Conservation (phyloP, 169 alveolate genomes). For the Eimeria sp. region DNA sequence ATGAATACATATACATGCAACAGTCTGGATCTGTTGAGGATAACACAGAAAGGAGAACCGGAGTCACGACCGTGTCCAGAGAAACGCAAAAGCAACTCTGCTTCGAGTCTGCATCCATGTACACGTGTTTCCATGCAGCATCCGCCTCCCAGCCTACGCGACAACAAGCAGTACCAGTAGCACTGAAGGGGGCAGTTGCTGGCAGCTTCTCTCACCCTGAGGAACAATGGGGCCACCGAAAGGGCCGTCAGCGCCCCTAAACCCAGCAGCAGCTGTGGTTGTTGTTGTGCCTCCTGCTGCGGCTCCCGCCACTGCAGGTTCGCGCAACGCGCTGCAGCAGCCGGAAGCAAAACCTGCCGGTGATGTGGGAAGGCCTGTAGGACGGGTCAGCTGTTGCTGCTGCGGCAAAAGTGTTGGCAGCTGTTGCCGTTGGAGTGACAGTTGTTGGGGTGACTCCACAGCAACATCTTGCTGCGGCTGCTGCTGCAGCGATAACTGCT, state of each 20-base stretch:
- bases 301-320: background rate
- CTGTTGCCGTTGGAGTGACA: constrained; percentile 39
- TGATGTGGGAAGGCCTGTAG: background rate
- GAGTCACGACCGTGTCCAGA: background rate
- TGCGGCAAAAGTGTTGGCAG: constrained; percentile 41
- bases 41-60: background rate
- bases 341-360: constrained; percentile 27
- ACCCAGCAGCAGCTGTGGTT: constrained; percentile 38
- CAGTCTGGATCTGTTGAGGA: background rate
- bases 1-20: background rate
- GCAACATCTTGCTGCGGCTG: constrained; percentile 26
- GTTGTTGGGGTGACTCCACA: background rate
- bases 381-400: constrained; percentile 10
- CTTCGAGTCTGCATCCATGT: background rate
- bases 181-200: background rate
- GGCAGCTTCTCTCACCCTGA: background rate
- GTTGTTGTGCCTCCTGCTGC: constrained; percentile 40
- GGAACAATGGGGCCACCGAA: constrained; percentile 29
- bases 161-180: background rate
- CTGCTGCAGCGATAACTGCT: constrained; percentile 25
- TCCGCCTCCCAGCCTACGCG: background rate
- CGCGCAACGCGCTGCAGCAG: constrained; percentile 47
- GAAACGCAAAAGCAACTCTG: background rate
- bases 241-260: background rate
- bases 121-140: background rate